Conservation (phyloP, 1,284 basidiomycete genomes). For the Ustilago hordei region DNA sequence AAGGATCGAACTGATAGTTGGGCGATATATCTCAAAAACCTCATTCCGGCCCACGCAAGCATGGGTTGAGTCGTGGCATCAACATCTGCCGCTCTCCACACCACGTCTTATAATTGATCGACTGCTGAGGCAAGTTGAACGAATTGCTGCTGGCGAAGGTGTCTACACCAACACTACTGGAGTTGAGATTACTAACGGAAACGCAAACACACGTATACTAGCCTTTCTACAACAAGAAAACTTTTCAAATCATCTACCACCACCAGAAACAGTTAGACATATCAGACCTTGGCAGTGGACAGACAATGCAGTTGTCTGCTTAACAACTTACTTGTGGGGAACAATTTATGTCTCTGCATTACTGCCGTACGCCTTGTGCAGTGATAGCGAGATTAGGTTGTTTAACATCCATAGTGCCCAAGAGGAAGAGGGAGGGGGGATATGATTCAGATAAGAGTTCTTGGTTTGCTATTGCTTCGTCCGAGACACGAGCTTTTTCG, state of each 20-base stretch:
- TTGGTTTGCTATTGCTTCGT: conserved; percentile 2
- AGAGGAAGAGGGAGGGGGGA: neutral
- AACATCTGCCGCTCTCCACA: conserved; percentile 46
- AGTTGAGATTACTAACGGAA: conserved; percentile 32
- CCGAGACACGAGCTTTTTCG: neutral
- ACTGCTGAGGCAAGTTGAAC: conserved; percentile 57
- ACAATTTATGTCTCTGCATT: conserved; percentile 55
- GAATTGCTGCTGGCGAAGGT: conserved; percentile 41
- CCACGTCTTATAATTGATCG: conserved; percentile 40
- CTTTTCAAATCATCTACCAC: conserved; percentile 40
- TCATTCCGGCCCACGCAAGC: conserved; percentile 61
- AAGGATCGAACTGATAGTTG: conserved; percentile 35
- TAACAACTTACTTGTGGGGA: conserved; percentile 65
- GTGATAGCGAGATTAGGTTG: conserved; percentile 44
- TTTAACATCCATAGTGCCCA: conserved; percentile 32
- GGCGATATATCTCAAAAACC: conserved; percentile 54
- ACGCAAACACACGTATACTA: conserved; percentile 57
- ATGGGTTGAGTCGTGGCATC: conserved; percentile 62
- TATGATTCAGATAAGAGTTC: conserved; percentile 8
- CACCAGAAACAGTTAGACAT: conserved; percentile 19
- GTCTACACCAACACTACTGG: conserved; percentile 13
- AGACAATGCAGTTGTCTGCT: conserved; percentile 55
- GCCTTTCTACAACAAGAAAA: conserved; percentile 59
- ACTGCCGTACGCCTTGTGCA: conserved; percentile 55
- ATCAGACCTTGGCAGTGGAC: conserved; percentile 60